Conservation (phyloP, 192 early-diverging fungal genomes). For the Gryganskiella cystojenkinii region DNA sequence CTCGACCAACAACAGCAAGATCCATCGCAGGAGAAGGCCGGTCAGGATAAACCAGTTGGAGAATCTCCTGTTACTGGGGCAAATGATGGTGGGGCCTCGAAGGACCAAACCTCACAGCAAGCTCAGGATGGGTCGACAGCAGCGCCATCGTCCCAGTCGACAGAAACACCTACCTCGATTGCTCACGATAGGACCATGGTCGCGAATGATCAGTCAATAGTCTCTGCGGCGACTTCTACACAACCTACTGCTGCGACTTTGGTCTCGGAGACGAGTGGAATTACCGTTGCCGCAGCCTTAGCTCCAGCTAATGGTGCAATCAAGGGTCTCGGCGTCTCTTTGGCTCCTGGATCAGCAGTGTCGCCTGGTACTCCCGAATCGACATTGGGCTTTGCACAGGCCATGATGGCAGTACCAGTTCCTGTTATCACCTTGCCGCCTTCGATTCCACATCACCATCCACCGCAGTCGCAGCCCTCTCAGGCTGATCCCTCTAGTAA, state of each 20-base stretch:
- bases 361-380: constrained; percentile 15
- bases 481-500: constrained; percentile 3
- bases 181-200: no score
- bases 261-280: not conserved
- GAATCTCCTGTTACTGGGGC: no score
- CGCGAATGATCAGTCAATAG: no score
- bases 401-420: constrained; percentile 53
- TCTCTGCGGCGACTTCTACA: constrained; percentile 1
- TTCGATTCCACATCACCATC: constrained; percentile 24
- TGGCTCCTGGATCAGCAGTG: constrained; percentile 1
- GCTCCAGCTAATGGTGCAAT: constrained; percentile 1
- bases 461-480: not conserved
- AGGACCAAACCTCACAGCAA: no score
- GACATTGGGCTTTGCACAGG: constrained; percentile 31
- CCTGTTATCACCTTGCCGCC: constrained; percentile 35
- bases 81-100: no score
- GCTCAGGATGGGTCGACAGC: no score
- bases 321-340: not conserved
- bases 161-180: no score
- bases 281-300: not conserved
- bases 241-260: not conserved
- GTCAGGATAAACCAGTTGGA: no score
- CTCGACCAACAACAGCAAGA: no score
- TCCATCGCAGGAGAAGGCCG: no score
- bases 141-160: no score